Evolutionary conservation across 202 grass and related monocot species (phyloP), one percentile per base, ranked within the genome.

Genomic region (Carex arenaria): DNA sequence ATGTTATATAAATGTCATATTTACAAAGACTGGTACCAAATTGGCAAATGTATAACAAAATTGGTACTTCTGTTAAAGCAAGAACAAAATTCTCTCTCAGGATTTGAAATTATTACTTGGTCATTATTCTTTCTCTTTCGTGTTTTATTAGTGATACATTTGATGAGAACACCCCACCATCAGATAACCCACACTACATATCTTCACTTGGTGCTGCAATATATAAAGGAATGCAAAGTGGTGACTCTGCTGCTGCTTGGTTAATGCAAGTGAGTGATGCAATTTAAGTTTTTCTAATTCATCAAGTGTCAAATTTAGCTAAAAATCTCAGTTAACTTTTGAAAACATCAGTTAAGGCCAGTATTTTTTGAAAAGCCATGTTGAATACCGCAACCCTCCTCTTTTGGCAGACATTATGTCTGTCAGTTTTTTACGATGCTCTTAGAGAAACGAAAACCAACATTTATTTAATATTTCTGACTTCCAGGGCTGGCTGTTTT

Each of bases 131-230:
- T 71, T 81, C 55, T 22, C 28, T 69, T 72, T 70, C 88, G n/a
- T 83, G 40, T 85, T 42, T 83, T 52, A 64, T n/a, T 67, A 94
- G 92, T 83, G 92, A 94, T 81, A 92, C 90, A 81, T 94, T 94
- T 92, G 92, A 94, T 84, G 92, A 94, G 78, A 94, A 94, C 62
- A 90, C 90, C 22, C 92, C 92, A 85, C 92, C 92, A 36, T 47
- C 89, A 75, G 89, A 83, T 78, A 85, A 94, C 55, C 90, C 92
- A 22, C 86, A 92, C 6, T 94, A 94, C 77, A 94, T 92, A 61
- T 90, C 90, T 88, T 90, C 86, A 3, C 67, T 94, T 87, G 92
- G 92, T 84, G 92, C 90, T 88, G 88, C 92, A 81, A 90, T 90
- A 65, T 94, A 90, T 80, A 70, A 80, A 86, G 92, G 86, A 85